Conservation (phyloP, 1,284 basidiomycete genomes). For the Vanrija sp. region DNA sequence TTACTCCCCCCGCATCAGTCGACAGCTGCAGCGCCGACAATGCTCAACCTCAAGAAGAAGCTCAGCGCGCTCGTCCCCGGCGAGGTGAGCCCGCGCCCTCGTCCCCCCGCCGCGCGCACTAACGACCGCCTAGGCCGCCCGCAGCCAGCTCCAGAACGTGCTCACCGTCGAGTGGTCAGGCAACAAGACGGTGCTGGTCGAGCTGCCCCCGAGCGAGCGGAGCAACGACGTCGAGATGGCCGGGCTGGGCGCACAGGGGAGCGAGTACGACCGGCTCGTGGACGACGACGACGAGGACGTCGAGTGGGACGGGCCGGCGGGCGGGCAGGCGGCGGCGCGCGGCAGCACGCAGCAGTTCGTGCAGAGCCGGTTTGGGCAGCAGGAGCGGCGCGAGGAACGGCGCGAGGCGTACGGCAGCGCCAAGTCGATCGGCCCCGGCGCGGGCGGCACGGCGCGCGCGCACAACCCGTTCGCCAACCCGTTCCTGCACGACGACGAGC, state of each 20-base stretch:
- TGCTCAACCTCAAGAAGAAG: constrained; percentile 23
- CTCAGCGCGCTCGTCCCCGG: constrained; percentile 18
- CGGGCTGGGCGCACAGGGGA: constrained; percentile 7
- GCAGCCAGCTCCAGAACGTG: constrained; percentile 32
- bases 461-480: constrained; percentile 9
- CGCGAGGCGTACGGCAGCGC: neutral
- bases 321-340: too few relatives aligned
- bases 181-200: constrained; percentile 41
- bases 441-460: neutral
- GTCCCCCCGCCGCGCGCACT: neutral
- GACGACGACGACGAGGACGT: constrained; percentile 23
- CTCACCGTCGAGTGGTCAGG: constrained; percentile 43
- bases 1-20: neutral
- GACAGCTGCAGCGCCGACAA: neutral
- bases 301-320: constrained; percentile 12
- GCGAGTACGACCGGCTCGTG: constrained; percentile 27
- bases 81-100: constrained; percentile 14
- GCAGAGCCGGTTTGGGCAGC: neutral
- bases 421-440: neutral
- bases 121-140: constrained; percentile 1
- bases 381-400: neutral
- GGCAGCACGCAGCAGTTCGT: neutral
- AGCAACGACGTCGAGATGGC: constrained; percentile 30
- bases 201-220: constrained; percentile 22
- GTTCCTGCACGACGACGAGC: constrained; percentile 6